Evolutionary conservation across 2,329 filamentous ascomycete species (phyloP).

Genomic region (Conoideocrella luteorostrata): DNA sequence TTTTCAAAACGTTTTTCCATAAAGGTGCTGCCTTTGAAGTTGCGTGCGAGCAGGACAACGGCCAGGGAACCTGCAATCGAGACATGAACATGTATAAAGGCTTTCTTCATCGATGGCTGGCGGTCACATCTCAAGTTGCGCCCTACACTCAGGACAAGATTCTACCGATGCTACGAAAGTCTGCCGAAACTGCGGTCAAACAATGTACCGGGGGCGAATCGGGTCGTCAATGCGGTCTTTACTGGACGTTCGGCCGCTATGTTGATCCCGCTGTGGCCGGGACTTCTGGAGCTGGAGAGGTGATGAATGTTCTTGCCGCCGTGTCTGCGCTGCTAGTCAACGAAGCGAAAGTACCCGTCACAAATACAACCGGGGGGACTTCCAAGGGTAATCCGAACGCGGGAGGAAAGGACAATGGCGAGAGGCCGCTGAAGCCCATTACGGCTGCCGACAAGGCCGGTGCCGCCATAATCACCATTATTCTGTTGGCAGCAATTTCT

Average conservation of each 20-base stretch:
- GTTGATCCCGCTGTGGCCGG: constrained; percentile 3
- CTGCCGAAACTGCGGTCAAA: constrained; percentile 44
- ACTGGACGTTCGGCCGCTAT: constrained; percentile 42
- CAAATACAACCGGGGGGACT: too few species aligned
- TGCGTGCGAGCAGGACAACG: constrained; percentile 49
- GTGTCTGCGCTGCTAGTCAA: constrained; percentile 28
- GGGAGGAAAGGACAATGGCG: too few species aligned
- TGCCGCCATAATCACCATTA: too few species aligned
- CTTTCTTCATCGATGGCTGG: constrained; percentile 49
- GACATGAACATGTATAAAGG: constrained; percentile 60
- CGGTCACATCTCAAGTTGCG: constrained; percentile 43
- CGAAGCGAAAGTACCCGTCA: too few species aligned
- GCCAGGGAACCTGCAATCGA: constrained; percentile 50
- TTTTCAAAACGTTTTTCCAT: constrained; percentile 45
- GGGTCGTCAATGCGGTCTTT: constrained; percentile 44
- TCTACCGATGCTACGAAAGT: constrained; percentile 41
- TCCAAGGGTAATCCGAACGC: too few species aligned
- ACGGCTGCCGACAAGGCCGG: too few species aligned
- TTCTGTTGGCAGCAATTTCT: too few species aligned
- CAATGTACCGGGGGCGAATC: constrained; percentile 45
- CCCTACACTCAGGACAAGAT: constrained; percentile 44
- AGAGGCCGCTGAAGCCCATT: too few species aligned
- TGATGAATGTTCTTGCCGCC: constrained; percentile 41
- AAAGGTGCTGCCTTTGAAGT: constrained; percentile 57
- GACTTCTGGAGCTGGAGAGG: background rate